These are phyloP conservation scores for Penicillium egyptiacum DNA, from an alignment of 495 filamentous ascomycete species.

Conservation along the genomic window DNA sequence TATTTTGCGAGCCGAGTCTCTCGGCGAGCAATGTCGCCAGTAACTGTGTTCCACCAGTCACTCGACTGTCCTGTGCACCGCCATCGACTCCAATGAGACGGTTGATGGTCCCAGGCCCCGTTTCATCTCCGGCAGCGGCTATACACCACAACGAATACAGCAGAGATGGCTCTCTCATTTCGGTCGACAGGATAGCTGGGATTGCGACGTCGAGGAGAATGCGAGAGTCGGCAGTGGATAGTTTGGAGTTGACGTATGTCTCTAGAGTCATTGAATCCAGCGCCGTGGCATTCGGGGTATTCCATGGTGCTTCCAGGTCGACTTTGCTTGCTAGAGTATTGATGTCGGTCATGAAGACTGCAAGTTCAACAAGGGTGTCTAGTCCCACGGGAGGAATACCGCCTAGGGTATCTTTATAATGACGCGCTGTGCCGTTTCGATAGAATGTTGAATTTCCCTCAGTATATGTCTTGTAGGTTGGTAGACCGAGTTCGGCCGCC, in stretches of 20 bases:
- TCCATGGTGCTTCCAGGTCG: constrained; percentile 19
- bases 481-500: constrained; percentile 10
- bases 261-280: constrained; percentile 17
- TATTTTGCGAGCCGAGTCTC: constrained; percentile 10
- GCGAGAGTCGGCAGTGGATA: constrained; percentile 9
- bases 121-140: constrained; percentile 23
- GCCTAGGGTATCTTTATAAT: constrained; percentile 7
- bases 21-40: constrained; percentile 20
- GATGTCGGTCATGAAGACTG: constrained; percentile 1
- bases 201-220: constrained; percentile 8
- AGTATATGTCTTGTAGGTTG: constrained; percentile 16
- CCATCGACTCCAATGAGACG: constrained; percentile 14
- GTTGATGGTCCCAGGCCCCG: constrained; percentile 16
- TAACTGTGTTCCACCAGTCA: constrained; percentile 20
- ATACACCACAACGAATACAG: constrained; percentile 24
- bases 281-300: constrained; percentile 9
- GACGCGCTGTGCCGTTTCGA: constrained; percentile 10
- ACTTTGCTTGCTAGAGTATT: constrained; percentile 12
- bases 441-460: constrained; percentile 10
- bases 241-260: neutral
- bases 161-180: constrained; percentile 19
- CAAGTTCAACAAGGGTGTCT: constrained; percentile 14
- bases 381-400: constrained; percentile 7
- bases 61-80: constrained; percentile 23
- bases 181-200: constrained; percentile 14